Evolutionary conservation across 148 eudicot species (phyloP).

Genomic region (Arctostaphylos glauca): DNA sequence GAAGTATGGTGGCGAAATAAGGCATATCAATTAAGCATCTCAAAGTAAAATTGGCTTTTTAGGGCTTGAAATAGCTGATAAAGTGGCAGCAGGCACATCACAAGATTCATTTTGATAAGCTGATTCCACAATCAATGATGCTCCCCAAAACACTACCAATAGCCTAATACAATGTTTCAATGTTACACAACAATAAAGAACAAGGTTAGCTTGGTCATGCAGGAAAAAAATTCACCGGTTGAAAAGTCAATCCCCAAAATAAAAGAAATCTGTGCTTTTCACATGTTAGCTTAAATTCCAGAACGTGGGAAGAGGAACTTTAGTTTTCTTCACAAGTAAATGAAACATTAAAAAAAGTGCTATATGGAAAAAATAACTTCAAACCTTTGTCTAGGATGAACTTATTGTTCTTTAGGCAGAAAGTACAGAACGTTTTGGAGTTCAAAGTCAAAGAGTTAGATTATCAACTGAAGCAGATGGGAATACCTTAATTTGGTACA

Average conservation of each 20-base stretch:
- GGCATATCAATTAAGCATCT: slow-evolving; percentile 1
- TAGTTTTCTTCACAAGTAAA: not conserved
- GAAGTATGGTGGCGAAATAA: not conserved
- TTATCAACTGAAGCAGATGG: slow-evolving; percentile 5
- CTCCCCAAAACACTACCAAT: slow-evolving; percentile 4
- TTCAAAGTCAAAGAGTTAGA: slow-evolving; percentile 7
- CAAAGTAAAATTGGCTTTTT: slow-evolving; percentile 5
- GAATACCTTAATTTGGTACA: slow-evolving; percentile 93
- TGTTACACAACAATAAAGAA: not conserved
- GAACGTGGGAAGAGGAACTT: not conserved
- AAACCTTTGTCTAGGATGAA: not conserved
- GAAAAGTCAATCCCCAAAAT: not conserved
- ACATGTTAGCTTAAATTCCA: not conserved
- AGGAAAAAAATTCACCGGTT: not conserved
- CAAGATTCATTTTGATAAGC: slow-evolving; percentile 12
- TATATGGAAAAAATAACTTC: not conserved
- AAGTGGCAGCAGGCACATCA: slow-evolving; percentile 11
- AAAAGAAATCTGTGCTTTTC: not conserved
- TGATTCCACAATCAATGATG: not conserved
- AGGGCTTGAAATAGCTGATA: not conserved
- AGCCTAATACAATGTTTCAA: not conserved
- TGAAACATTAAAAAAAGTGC: not conserved
- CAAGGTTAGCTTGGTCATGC: not conserved
- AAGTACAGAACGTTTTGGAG: not conserved
- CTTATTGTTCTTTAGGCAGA: not conserved